Conservation (phyloP, 1,139 yeast genomes). For the Arxiozyma telluris region DNA sequence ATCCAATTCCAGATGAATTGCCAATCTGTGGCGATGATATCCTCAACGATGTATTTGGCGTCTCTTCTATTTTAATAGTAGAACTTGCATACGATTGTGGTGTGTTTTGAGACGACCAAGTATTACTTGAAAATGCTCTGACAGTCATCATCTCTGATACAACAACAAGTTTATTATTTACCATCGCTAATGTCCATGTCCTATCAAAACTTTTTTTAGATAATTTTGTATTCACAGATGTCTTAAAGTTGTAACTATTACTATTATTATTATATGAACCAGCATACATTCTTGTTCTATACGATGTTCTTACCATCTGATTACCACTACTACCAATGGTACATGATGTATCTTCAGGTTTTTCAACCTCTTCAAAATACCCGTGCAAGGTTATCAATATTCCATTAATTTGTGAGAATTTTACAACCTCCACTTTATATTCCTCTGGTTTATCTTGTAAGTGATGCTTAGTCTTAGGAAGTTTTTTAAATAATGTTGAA, state of each 20-base stretch:
- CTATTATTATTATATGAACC: slow-evolving; percentile 1
- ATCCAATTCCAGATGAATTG: slow-evolving; percentile 7
- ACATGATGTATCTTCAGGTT: slow-evolving; percentile 35
- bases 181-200: slow-evolving; percentile 68
- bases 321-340: slow-evolving; percentile 21
- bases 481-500: slow-evolving; percentile 45
- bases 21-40: background rate
- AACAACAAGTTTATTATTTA: slow-evolving; percentile 61
- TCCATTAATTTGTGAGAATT: slow-evolving; percentile 64
- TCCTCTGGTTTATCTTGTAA: slow-evolving; percentile 51
- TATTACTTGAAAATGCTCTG: slow-evolving; percentile 52
- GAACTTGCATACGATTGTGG: slow-evolving; percentile 1
- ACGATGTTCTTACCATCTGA: slow-evolving; percentile 15
- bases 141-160: slow-evolving; percentile 76
- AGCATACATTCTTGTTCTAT: slow-evolving; percentile 32
- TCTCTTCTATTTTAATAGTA: background rate
- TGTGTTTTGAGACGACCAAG: slow-evolving; percentile 39
- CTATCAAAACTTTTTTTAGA: slow-evolving; percentile 78
- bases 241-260: slow-evolving; percentile 14
- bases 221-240: slow-evolving; percentile 36
- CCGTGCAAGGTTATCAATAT: slow-evolving; percentile 79
- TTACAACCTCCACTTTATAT: slow-evolving; percentile 73
- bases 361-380: slow-evolving; percentile 57
- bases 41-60: background rate
- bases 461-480: slow-evolving; percentile 73